Base-by-base conservation (phyloP, 169 alveolate species). In the Cryptosporidium ryanae region DNA sequence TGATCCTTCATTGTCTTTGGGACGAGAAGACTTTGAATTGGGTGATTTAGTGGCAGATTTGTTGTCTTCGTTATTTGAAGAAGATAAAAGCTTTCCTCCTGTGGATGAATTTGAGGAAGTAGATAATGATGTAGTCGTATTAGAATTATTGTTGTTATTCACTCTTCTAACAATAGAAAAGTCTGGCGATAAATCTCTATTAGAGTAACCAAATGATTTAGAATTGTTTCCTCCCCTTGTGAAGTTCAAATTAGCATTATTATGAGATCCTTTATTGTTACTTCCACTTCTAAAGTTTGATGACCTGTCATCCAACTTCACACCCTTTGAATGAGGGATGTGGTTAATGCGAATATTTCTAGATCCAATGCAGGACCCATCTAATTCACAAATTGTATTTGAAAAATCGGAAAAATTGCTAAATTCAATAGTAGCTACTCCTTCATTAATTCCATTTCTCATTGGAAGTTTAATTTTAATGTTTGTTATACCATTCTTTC, bases 361-460 rank as follows among this genome's bases (percentile, higher is more conserved):
- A 17, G 87, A 76, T 59, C 87, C 87, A 59, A 76, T 76, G 10
- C 63, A 55, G 3, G 54, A 44, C 12, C 87, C 87, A 57, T 76
- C 87, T 25, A 59, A 46, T 21, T 59, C 44, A 46, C 25, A 34
- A n/a, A 61, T 61, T 34, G 71, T 43, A 44, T 34, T 76, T 25
- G 68, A 55, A 10, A 76, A 43, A 8, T 76, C 87, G 3, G 57
- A 67, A 59, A 59, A 76, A 49, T 76, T 76, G 57, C 52, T 70
- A 55, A 76, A 76, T 65, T 76, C 87, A 61, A 76, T 59, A 17
- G 31, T 76, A 12, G 87, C 87, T 4, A 61, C 46, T 0, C 87
- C 87, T 18, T 76, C 87, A 55, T 76, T 76, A 76, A 23, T 76
- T 2, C 87, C 87, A 61, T 61, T 61, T 59, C 71, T 76, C 46